Evolutionary conservation across 2,329 filamentous ascomycete genomes (phyloP).

Genomic region (Botryotinia narcissicola): DNA sequence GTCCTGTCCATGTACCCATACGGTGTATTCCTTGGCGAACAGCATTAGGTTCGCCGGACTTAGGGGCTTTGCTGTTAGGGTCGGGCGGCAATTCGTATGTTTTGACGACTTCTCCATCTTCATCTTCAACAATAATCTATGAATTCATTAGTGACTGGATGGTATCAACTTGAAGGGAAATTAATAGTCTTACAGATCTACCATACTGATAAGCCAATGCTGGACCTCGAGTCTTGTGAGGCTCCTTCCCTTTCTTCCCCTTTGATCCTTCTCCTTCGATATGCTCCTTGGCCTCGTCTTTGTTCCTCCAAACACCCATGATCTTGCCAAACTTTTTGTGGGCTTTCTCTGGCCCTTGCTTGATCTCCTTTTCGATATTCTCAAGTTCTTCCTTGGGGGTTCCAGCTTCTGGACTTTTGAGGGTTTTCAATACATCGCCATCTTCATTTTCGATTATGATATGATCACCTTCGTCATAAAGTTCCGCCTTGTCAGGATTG

Average conservation of each 20-base stretch:
- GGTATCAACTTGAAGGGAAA: neutral
- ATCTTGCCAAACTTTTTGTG: constrained; percentile 37
- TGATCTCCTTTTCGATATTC: constrained; percentile 42
- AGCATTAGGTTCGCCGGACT: constrained; percentile 22
- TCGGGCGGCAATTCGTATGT: constrained; percentile 68
- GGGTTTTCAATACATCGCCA: constrained; percentile 76
- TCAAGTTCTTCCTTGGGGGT: constrained; percentile 40
- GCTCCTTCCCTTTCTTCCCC: constrained; percentile 38
- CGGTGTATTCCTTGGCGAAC: constrained; percentile 33
- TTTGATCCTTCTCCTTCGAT: constrained; percentile 36
- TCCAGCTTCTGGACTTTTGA: constrained; percentile 39
- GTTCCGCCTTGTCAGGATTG: constrained; percentile 50
- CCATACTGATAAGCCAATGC: constrained; percentile 85
- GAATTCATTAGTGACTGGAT: constrained; percentile 22
- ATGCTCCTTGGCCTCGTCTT: constrained; percentile 41
- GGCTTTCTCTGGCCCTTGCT: constrained; percentile 31
- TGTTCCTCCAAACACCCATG: constrained; percentile 35
- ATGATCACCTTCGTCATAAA: constrained; percentile 77
- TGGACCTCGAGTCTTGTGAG: constrained; percentile 60
- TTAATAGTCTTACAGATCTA: constrained; percentile 57
- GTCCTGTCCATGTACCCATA: constrained; percentile 35
- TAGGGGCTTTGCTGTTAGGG: constrained; percentile 21
- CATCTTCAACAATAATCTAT: constrained; percentile 82
- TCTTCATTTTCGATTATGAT: constrained; percentile 82
- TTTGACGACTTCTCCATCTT: constrained; percentile 82